A percentile compares a stretch with the other conserved stretches of the same genome.
phyloP scores from a whole-genome alignment of 1,284 basidiomycete genomes.

The Ustilago shanxiensis region DNA sequence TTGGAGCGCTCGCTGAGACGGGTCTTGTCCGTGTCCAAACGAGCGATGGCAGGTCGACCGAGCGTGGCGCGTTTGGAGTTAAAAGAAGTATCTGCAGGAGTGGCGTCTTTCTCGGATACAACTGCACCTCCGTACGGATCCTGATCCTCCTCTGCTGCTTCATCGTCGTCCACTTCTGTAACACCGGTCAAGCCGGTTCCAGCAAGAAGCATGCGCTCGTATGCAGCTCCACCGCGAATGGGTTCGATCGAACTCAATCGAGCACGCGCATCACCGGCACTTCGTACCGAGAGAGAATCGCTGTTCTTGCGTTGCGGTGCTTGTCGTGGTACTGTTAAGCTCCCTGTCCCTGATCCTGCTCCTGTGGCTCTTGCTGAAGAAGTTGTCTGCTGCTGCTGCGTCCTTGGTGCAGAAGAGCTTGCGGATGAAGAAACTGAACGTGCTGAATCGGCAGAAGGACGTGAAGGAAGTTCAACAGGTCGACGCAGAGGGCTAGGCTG shows the following conservation, averaged over 20 bases:
- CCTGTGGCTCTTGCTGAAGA: neutral
- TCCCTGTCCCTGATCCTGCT: neutral
- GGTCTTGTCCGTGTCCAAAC: slow-evolving; percentile 29
- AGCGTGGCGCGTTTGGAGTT: slow-evolving; percentile 42
- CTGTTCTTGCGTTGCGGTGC: slow-evolving; percentile 32
- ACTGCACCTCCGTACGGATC: slow-evolving; percentile 58
- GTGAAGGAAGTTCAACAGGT: slow-evolving; percentile 28
- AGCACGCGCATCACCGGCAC: slow-evolving; percentile 55
- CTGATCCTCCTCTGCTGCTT: slow-evolving; percentile 42
- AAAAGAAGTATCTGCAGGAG: slow-evolving; percentile 18
- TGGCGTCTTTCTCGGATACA: slow-evolving; percentile 29
- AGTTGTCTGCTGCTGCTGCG: slow-evolving; percentile 8
- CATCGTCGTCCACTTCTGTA: slow-evolving; percentile 58
- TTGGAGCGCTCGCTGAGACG: slow-evolving; percentile 8
- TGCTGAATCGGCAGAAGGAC: slow-evolving; percentile 19
- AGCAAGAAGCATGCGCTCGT: slow-evolving; percentile 64
- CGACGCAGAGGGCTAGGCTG: slow-evolving; percentile 36
- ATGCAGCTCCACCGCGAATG: slow-evolving; percentile 60
- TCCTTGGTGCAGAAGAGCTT: neutral
- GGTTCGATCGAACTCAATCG: slow-evolving; percentile 64
- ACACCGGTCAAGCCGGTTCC: slow-evolving; percentile 58
- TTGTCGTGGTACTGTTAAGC: slow-evolving; percentile 23
- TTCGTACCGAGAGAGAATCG: slow-evolving; percentile 32
- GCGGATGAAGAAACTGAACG: slow-evolving; percentile 15
- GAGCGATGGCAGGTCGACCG: slow-evolving; percentile 36